A percentile compares a stretch with the other conserved stretches of the same genome.
phyloP scores from a whole-genome alignment of 306 rosid species.

The Mimosa bimucronata region DNA sequence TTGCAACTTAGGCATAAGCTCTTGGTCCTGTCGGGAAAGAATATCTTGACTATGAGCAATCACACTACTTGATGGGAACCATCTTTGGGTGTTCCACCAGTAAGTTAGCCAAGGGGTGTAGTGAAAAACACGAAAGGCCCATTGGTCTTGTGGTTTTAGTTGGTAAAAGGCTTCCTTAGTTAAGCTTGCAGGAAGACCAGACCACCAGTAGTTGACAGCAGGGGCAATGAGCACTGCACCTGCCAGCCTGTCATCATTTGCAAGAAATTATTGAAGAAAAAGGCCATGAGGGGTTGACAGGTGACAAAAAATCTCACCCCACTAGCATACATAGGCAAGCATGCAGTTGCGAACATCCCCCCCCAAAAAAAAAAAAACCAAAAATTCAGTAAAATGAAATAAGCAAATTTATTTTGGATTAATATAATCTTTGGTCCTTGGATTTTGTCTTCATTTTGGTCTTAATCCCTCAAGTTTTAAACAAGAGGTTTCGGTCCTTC shows the following conservation, averaged over 20 bases:
- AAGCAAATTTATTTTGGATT: too few relatives aligned
- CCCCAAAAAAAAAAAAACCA: not conserved
- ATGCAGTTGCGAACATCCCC: not conserved
- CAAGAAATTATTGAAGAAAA: conserved; percentile 12
- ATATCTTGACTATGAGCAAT: conserved; percentile 20
- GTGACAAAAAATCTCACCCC: not conserved
- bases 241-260: conserved; percentile 59
- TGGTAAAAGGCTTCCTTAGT: conserved; percentile 54
- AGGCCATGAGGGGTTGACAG: not conserved
- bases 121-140: conserved; percentile 77
- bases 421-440: too few relatives aligned
- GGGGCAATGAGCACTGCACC: conserved; percentile 81
- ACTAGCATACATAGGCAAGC: not conserved
- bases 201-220: conserved; percentile 84
- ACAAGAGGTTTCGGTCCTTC: too few relatives aligned
- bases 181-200: conserved; percentile 73
- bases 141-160: conserved; percentile 58
- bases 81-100: conserved; percentile 93
- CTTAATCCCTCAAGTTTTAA: too few relatives aligned
- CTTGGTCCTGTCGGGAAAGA: conserved; percentile 46
- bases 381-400: not conserved
- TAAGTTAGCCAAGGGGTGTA: conserved; percentile 82
- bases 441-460: too few relatives aligned
- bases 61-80: conserved; percentile 57
- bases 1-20: not conserved